Evolutionary conservation across 495 filamentous ascomycete genomes (phyloP).

Genomic region (Penicillium egyptiacum): DNA sequence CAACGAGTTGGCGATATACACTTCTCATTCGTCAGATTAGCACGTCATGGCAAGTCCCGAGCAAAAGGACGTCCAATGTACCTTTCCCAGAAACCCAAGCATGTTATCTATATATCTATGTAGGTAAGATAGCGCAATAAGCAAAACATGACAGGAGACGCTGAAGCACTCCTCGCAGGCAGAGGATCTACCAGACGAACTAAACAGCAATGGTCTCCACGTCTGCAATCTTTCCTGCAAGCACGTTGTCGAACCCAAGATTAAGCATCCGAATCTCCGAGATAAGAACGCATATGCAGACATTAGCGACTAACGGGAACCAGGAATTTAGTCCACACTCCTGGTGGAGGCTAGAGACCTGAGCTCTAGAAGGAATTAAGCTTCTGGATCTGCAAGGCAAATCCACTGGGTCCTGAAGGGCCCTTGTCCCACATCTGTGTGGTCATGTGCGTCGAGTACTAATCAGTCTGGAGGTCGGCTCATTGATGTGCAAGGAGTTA

Average conservation of each 20-base stretch:
- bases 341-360: neutral
- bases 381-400: conserved; percentile 7
- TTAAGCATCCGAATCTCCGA: neutral
- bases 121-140: too few relatives aligned
- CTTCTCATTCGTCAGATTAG: neutral
- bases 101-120: neutral
- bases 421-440: neutral
- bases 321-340: neutral
- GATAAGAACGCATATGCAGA: conserved; percentile 10
- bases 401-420: neutral
- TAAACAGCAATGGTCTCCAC: neutral
- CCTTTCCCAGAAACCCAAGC: neutral
- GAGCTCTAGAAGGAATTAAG: conserved; percentile 3
- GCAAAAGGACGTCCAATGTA: neutral
- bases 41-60: neutral
- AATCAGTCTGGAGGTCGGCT: neutral
- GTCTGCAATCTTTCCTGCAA: neutral
- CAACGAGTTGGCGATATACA: neutral
- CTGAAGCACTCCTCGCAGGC: neutral
- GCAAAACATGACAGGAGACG: neutral
- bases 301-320: neutral
- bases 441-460: neutral
- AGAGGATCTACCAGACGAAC: neutral
- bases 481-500: neutral
- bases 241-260: conserved; percentile 1